Base-by-base conservation (phyloP, 345 rosid genomes). In the Pistacia integerrima region DNA sequence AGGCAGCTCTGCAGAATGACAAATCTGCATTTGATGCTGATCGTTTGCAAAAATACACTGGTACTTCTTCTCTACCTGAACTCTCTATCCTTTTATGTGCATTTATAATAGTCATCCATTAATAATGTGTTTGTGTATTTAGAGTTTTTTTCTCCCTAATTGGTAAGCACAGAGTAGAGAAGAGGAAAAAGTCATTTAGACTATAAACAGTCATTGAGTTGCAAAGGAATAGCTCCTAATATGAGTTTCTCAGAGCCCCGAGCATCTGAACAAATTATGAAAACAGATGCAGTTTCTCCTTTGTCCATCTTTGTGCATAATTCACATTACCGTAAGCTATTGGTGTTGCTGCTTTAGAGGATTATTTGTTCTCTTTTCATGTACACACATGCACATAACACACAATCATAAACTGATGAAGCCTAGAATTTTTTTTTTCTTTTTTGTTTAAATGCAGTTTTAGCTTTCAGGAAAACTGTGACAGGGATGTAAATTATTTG, bases 1-100 rank as follows among this genome's bases (percentile, higher is more conserved):
- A 87, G 83, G 89, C 73, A 69, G 97, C 97, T 71, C 79, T 90
- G 84, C 76, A 83, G 82, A 83, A 87, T 52, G 94, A 92, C 80
- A 82, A 85, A 69, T 89, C 93, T 76, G 89, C 76, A 10, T 90
- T 92, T 79, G 90, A 92, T 76, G 94, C 94, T 33, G 91, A 89
- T 77, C 87, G 86, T 54, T 87, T 90, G 81, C 92, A 89, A 62
- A 84, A 83, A 74, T 87, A 72, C 86, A 90, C 93, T 46, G 94
- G 94, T 90, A 81, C 13, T 46, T 65, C 54, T 55, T 35, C 55
- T 25, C 18, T 66, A 22, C 25, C 44, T 6, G 41, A 44, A n/a
- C 64, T 2, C 2, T 30, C 33, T 30, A 30, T 30, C 38, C 11
- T 22, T 18, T 35, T 65, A 12, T 60, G 17, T 56, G 69, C 25